Evolutionary conservation across 1,284 basidiomycete genomes (phyloP).

Genomic region (Pseudozyma pruni): DNA sequence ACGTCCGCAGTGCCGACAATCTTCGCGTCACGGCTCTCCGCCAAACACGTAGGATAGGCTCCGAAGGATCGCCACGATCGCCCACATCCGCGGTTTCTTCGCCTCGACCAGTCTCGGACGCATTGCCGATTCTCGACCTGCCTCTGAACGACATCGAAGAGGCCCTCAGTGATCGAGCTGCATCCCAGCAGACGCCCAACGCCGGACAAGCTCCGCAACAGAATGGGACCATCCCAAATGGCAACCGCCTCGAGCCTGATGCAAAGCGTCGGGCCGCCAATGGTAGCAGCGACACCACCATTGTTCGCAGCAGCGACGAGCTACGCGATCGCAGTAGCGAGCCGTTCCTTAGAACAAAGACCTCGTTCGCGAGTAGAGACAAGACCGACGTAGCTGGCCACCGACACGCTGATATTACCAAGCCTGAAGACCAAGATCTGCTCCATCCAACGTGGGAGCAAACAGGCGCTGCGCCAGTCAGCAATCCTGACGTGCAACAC

Average conservation of each 20-base stretch:
- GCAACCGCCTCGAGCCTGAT: background rate
- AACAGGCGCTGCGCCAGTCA: background rate
- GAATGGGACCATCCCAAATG: background rate
- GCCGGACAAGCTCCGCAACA: background rate
- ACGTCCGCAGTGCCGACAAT: constrained; percentile 37
- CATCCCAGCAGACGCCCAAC: background rate
- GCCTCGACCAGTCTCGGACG: background rate
- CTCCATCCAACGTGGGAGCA: constrained; percentile 35
- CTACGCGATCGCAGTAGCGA: background rate
- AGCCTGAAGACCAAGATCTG: constrained; percentile 9
- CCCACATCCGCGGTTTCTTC: constrained; percentile 6
- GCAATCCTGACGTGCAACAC: background rate
- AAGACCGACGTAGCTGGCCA: constrained; percentile 1
- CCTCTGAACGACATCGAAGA: constrained; percentile 38
- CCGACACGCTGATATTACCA: background rate
- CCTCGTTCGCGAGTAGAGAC: constrained; percentile 22
- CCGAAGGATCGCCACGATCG: constrained; percentile 16
- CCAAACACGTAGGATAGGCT: constrained; percentile 30
- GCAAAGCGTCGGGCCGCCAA: constrained; percentile 11
- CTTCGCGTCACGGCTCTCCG: constrained; percentile 27
- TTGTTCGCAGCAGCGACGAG: constrained; percentile 16
- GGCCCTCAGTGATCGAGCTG: constrained; percentile 6
- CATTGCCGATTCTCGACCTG: constrained; percentile 33
- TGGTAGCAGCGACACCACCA: constrained; percentile 35
- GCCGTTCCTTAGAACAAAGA: background rate